Evolutionary conservation across 2,329 filamentous ascomycete species (phyloP).

Genomic region (Achaetomium macrosporum): DNA sequence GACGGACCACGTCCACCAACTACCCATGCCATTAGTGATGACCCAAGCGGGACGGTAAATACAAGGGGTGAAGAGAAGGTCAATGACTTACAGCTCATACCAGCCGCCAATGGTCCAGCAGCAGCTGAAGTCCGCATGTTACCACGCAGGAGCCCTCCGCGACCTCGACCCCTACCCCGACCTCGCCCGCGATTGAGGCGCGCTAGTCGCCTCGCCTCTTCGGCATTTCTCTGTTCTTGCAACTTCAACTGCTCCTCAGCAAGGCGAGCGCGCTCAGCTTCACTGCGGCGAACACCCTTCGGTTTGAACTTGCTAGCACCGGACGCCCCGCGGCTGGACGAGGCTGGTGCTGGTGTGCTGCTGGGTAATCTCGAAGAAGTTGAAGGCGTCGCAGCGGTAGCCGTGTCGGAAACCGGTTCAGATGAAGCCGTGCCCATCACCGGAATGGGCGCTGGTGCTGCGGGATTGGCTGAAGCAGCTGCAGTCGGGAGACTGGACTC

Average conservation of each 20-base stretch:
- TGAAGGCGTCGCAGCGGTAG: not conserved
- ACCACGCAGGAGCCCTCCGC: constrained; percentile 27
- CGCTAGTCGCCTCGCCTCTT: constrained; percentile 27
- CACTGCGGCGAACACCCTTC: constrained; percentile 30
- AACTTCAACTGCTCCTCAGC: constrained; percentile 32
- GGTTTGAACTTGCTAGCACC: constrained; percentile 29
- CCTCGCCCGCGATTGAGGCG: constrained; percentile 26
- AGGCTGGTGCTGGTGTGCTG: constrained; percentile 4
- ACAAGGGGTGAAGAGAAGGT: not conserved
- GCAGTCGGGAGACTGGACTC: constrained; percentile 3
- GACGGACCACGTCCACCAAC: constrained; percentile 19
- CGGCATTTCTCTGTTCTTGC: constrained; percentile 27
- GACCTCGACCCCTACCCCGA: constrained; percentile 28
- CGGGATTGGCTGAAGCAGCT: not conserved
- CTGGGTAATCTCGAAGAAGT: constrained; percentile 10
- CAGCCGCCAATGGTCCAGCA: constrained; percentile 33
- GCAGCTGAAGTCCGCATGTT: constrained; percentile 28
- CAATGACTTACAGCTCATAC: constrained; percentile 19
- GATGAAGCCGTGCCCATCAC: constrained; percentile 2
- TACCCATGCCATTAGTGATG: constrained; percentile 2
- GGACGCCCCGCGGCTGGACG: constrained; percentile 12
- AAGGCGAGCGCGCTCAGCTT: constrained; percentile 33
- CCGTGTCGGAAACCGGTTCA: not conserved
- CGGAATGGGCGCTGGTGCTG: constrained; percentile 8
- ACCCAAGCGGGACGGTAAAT: not conserved